phyloP scores from a whole-genome alignment of 192 early-diverging fungal species.

The Mortierella antarctica region DNA sequence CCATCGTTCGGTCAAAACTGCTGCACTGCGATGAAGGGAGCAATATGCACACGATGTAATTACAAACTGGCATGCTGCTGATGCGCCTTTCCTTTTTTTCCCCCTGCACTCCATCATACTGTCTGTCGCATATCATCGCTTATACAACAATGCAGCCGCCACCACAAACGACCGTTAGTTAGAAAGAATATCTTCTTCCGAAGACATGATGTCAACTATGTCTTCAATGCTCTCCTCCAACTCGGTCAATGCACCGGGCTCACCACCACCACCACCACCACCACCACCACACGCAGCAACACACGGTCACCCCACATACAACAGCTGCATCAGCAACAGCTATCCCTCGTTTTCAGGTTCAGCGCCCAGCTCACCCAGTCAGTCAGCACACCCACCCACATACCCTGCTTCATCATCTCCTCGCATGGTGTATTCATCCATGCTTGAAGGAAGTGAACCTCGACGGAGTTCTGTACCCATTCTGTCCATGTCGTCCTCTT shows the following conservation, averaged over 20 bases:
- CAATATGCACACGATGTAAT: too few relatives aligned
- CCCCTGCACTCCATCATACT: too few relatives aligned
- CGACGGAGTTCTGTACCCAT: slow-evolving; percentile 18
- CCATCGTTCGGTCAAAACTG: too few relatives aligned
- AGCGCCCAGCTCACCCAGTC: not conserved
- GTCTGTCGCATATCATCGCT: too few relatives aligned
- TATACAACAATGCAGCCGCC: too few relatives aligned
- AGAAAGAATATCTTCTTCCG: too few relatives aligned
- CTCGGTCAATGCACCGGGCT: not conserved
- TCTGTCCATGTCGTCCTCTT: slow-evolving; percentile 1
- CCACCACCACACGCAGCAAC: not conserved
- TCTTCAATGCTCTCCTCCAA: slow-evolving; percentile 7
- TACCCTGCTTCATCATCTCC: not conserved
- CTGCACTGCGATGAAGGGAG: too few relatives aligned
- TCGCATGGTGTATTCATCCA: slow-evolving; percentile 6
- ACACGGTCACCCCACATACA: slow-evolving; percentile 8
- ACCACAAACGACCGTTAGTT: too few relatives aligned
- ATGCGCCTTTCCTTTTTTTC: too few relatives aligned
- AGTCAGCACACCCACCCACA: not conserved
- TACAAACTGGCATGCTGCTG: too few relatives aligned
- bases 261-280: not conserved
- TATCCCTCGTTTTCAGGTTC: not conserved
- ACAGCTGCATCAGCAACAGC: not conserved
- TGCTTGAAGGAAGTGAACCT: slow-evolving; percentile 3
- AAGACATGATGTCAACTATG: not conserved